Conservation (phyloP, 1,284 basidiomycete genomes). For the Coriolopsis trogii region DNA sequence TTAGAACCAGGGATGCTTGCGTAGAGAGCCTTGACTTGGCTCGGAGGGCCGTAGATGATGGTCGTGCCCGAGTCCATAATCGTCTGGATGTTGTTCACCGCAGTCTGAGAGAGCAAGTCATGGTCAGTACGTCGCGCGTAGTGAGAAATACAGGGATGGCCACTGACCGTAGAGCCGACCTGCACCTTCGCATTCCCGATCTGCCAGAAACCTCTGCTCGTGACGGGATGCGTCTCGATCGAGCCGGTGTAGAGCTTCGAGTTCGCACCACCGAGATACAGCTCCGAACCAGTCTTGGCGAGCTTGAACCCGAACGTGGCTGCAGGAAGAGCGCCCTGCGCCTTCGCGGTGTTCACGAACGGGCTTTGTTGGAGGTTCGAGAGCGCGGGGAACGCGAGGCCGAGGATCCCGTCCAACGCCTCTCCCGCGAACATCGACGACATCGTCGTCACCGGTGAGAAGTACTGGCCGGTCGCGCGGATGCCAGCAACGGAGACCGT, state of each 20-base stretch:
- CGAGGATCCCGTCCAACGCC: slow-evolving; percentile 33
- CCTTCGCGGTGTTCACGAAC: slow-evolving; percentile 36
- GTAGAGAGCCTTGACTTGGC: slow-evolving; percentile 47
- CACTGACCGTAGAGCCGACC: slow-evolving; percentile 26
- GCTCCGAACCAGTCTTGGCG: slow-evolving; percentile 44
- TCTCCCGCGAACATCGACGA: slow-evolving; percentile 25
- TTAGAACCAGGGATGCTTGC: slow-evolving; percentile 40
- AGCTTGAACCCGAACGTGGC: slow-evolving; percentile 50
- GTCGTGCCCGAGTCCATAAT: slow-evolving; percentile 41
- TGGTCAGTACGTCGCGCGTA: not conserved
- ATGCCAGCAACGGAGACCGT: slow-evolving; percentile 35
- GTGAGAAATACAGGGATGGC: not conserved
- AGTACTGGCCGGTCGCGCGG: slow-evolving; percentile 24
- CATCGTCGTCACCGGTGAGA: slow-evolving; percentile 28
- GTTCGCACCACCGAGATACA: slow-evolving; percentile 52
- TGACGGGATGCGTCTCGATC: slow-evolving; percentile 40
- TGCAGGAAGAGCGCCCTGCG: slow-evolving; percentile 34
- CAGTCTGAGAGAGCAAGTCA: slow-evolving; percentile 9
- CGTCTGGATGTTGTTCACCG: slow-evolving; percentile 2
- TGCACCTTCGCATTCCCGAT: slow-evolving; percentile 17
- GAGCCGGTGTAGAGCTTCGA: slow-evolving; percentile 36
- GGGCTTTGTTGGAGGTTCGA: slow-evolving; percentile 29
- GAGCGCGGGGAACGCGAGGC: slow-evolving; percentile 31
- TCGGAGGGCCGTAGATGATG: slow-evolving; percentile 49
- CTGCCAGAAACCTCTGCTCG: slow-evolving; percentile 25